Percentiles rank a stretch among this genome's conserved stretches.
Conservation (phyloP, 805 yeast species). For the Suhomyces tanzawaensis region DNA sequence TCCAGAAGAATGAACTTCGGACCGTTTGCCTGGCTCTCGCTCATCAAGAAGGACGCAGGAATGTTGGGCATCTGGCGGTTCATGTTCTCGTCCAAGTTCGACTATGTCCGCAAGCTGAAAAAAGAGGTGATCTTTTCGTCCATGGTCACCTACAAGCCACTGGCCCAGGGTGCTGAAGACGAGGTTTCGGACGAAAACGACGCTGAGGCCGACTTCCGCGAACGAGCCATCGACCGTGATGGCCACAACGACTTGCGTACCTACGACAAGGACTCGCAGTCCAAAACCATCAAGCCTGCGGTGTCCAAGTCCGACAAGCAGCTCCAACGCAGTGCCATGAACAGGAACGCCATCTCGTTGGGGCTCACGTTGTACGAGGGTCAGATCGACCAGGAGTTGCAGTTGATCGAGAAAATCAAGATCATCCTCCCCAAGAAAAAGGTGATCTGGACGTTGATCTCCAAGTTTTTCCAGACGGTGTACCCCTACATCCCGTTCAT, state of each 20-base stretch:
- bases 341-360: constrained; percentile 29
- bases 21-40: constrained; percentile 49
- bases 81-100: constrained; percentile 6
- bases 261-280: constrained; percentile 7
- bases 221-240: constrained; percentile 23
- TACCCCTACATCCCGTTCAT: constrained; percentile 21
- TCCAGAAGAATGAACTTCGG: constrained; percentile 47
- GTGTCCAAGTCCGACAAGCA: neutral
- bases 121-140: neutral
- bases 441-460: constrained; percentile 15
- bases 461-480: constrained; percentile 15
- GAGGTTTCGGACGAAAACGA: constrained; percentile 1
- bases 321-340: constrained; percentile 14
- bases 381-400: constrained; percentile 24
- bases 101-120: neutral
- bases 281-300: neutral
- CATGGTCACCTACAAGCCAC: neutral
- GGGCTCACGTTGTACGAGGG: constrained; percentile 37
- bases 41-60: constrained; percentile 46
- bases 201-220: constrained; percentile 21
- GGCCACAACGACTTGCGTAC: constrained; percentile 23
- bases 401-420: constrained; percentile 15
- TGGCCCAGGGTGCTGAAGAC: neutral
- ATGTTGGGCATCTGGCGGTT: constrained; percentile 7
- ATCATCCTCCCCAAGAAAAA: constrained; percentile 16